Base-by-base conservation (phyloP, 2,329 filamentous ascomycete genomes). In the Fusarium sp. region DNA sequence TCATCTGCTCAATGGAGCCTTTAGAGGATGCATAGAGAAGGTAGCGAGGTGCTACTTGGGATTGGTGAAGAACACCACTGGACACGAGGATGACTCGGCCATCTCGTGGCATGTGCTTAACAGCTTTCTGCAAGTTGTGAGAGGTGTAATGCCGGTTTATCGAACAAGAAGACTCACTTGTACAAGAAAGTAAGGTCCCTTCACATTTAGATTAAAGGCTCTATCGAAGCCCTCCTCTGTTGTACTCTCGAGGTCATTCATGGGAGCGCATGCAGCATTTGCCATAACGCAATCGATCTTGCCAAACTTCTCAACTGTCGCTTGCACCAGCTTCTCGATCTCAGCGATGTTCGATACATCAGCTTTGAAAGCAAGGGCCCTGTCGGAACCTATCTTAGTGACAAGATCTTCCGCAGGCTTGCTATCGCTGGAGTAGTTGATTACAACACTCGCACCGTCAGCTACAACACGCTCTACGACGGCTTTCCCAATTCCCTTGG, bases 1-100 rank as follows among this genome's bases (percentile, higher is more conserved):
- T 53, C 64, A 67, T 67, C 11, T 67, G 64, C 6, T 67, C 64
- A 4, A 67, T n/a, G 0, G 64, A 65, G 4, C 64, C 64, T 18
- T 67, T 67, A 2, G 52, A 25, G 1, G 64, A 64, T 15, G 64
- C 64, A 21, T 67, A 67, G 1, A 67, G 64, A 18, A 67, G 64
- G 18, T 67, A 67, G 6, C 46, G 64, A n/a, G 64, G 64, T 19
- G 40, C 18, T 3, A 67, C 64, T 4, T 16, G 37, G 0, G 64
- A 67, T 13, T 67, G 64, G 5, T 67, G 64, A 5, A 67, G 21
- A 10, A 67, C 49, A 6, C 62, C 64, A 1, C 52, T 67, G 3
- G 64, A 67, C 11, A 67, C 64, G 2, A 67, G 52, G 9, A 67
- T 67, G 10, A 67, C 21, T 5, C 64, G 52, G 1, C 64, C 44